These are phyloP conservation scores for Fistulinella cinereoalba DNA, from an alignment of 1,284 basidiomycete genomes.

Conservation along the genomic window DNA sequence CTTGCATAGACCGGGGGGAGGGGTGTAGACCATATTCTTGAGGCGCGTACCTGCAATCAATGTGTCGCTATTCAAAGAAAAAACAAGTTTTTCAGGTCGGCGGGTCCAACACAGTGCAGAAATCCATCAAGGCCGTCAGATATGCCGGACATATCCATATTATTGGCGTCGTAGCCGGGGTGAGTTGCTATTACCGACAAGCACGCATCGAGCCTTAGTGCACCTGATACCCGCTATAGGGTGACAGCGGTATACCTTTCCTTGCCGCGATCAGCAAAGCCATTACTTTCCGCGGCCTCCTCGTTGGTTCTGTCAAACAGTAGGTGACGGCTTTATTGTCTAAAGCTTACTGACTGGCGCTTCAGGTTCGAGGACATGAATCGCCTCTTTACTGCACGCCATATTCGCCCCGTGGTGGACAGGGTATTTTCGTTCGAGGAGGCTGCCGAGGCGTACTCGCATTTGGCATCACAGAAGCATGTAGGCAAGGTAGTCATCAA, in stretches of 20 bases:
- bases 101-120: slow-evolving; percentile 48
- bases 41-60: slow-evolving; percentile 35
- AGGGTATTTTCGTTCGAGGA: slow-evolving; percentile 52
- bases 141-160: slow-evolving; percentile 47
- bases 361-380: slow-evolving; percentile 48
- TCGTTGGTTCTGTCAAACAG: slow-evolving; percentile 40
- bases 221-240: slow-evolving; percentile 2
- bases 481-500: slow-evolving; percentile 50
- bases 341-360: background rate
- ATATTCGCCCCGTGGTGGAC: slow-evolving; percentile 47
- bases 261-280: slow-evolving; percentile 28
- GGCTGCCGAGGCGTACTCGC: slow-evolving; percentile 42
- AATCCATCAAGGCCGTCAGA: slow-evolving; percentile 42
- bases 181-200: slow-evolving; percentile 14
- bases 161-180: slow-evolving; percentile 47
- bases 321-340: slow-evolving; percentile 2
- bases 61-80: background rate
- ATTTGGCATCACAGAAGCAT: slow-evolving; percentile 44
- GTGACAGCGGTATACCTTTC: slow-evolving; percentile 34
- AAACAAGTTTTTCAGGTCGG: slow-evolving; percentile 37
- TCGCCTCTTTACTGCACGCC: slow-evolving; percentile 39
- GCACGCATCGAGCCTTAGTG: background rate
- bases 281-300: slow-evolving; percentile 36
- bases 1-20: slow-evolving; percentile 39
- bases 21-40: slow-evolving; percentile 59